Evolutionary conservation across 768 basidiomycete genomes (phyloP), one percentile per base, ranked within the genome.

Genomic region (Chalciporus pseudorubinellus): DNA sequence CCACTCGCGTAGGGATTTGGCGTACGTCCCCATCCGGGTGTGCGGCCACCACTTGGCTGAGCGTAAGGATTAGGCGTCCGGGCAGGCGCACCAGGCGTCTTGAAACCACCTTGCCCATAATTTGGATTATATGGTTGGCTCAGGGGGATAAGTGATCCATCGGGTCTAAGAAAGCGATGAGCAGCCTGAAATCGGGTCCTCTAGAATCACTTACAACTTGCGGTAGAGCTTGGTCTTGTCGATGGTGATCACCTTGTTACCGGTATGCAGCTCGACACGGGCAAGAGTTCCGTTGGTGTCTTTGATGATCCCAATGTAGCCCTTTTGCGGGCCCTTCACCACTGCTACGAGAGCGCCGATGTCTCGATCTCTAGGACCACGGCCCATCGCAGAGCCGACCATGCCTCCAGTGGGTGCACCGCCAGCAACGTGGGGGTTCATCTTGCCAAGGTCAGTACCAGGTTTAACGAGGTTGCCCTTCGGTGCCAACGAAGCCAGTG

Each of bases 221-320:
- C 85, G 78, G 55, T 81, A 78, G 18, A 95, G 69, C 63, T 89
- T 91, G 40, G 80, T 78, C 63, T 93, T 91, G 43, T 89, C 87
- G 51, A 98, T 84, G 34, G 85, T 86, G 51, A 99, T 84, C 19
- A 94, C 76, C 69, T 92, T 94, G 70, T 94, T 95, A 34, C 87
- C 87, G 13, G 92, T 85, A 53, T 80, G 75, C n/a, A 99, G 74
- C 69, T 98, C 97, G 13, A 99, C 93, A 38, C 97, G 82, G 2
- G 88, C 91, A 50, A 84, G 75, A 34, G 78, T 77, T 5, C 94
- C 95, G 52, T 94, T 95, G 24, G 93, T 90, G 65, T 98, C 97
- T 71, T 95, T 98, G 75, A 98, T 89, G 5, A 85, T 83, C 7
- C 97, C 97, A 40, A 86, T 77, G 60, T 95, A 88, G 13, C 93